Evolutionary conservation across 2,329 filamentous ascomycete genomes (phyloP).

Genomic region (Ophiostoma triangulosporum): DNA sequence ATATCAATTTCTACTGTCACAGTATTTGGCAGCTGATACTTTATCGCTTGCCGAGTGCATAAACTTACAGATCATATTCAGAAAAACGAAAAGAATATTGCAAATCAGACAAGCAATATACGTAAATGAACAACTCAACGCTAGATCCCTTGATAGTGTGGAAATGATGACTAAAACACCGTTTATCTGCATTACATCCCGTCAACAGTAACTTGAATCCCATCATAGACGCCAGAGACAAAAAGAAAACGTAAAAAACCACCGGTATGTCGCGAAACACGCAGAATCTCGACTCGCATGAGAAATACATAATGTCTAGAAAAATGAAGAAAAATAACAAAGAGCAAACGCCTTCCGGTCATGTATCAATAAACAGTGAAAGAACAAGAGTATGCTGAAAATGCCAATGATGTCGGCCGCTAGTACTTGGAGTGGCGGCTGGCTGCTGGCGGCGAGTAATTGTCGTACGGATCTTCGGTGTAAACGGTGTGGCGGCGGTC

Average conservation of each 20-base stretch:
- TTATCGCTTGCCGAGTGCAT: too few relatives aligned
- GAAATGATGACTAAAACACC: too few relatives aligned
- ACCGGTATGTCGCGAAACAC: too few relatives aligned
- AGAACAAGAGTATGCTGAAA: neutral
- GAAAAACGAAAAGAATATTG: too few relatives aligned
- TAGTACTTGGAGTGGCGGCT: constrained; percentile 36
- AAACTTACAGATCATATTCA: too few relatives aligned
- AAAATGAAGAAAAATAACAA: neutral
- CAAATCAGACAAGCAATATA: too few relatives aligned
- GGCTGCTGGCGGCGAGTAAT: constrained; percentile 26
- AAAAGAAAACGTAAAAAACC: neutral
- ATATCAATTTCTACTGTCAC: too few relatives aligned
- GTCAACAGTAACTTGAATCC: neutral
- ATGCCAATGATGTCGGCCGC: neutral
- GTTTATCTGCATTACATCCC: neutral
- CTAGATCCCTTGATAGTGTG: too few relatives aligned
- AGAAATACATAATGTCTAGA: too few relatives aligned
- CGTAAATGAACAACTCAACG: too few relatives aligned
- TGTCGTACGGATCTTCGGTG: constrained; percentile 49
- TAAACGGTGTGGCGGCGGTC: constrained; percentile 67
- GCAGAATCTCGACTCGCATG: too few relatives aligned
- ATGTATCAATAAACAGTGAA: neutral
- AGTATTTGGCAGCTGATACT: too few relatives aligned
- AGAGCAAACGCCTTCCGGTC: neutral
- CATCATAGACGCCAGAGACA: neutral